Evolutionary conservation across 495 filamentous ascomycete species (phyloP).

Genomic region (Annulohypoxylon stygium): DNA sequence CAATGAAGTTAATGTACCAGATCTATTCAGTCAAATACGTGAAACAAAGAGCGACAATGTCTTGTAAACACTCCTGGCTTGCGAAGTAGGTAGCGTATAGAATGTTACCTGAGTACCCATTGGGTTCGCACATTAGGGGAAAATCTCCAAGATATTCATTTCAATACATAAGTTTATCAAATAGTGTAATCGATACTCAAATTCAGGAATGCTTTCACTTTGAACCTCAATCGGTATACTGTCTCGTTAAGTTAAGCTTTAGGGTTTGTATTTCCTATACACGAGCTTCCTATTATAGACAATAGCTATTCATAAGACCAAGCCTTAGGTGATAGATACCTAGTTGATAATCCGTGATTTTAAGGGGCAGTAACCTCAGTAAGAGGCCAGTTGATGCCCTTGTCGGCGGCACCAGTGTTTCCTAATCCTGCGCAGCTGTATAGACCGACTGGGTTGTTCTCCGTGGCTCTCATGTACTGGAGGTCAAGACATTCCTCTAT

Average conservation of each 20-base stretch:
- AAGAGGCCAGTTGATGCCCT: constrained; percentile 68
- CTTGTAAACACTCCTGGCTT: too few species aligned
- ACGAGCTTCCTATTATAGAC: background rate
- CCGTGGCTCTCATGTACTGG: constrained; percentile 64
- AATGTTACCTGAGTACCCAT: too few species aligned
- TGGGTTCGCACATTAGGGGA: too few species aligned
- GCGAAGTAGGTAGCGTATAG: too few species aligned
- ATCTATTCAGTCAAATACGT: background rate
- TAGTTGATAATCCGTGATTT: background rate
- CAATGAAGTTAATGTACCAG: background rate
- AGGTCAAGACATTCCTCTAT: constrained; percentile 67
- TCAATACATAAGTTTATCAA: too few species aligned
- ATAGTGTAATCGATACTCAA: too few species aligned
- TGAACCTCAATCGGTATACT: too few species aligned
- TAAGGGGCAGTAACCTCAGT: constrained; percentile 52
- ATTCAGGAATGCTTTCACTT: too few species aligned
- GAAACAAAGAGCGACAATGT: too few species aligned
- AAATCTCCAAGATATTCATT: too few species aligned
- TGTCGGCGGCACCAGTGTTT: constrained; percentile 64
- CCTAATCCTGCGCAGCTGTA: constrained; percentile 64
- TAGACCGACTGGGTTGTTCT: constrained; percentile 66
- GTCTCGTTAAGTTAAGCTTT: too few species aligned
- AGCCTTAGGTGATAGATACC: background rate
- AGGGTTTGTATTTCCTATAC: background rate
- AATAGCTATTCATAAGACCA: background rate